These are phyloP conservation scores for Saussurea involucrata DNA, from an alignment of 129 eudicot genomes.

Conservation along the genomic window DNA sequence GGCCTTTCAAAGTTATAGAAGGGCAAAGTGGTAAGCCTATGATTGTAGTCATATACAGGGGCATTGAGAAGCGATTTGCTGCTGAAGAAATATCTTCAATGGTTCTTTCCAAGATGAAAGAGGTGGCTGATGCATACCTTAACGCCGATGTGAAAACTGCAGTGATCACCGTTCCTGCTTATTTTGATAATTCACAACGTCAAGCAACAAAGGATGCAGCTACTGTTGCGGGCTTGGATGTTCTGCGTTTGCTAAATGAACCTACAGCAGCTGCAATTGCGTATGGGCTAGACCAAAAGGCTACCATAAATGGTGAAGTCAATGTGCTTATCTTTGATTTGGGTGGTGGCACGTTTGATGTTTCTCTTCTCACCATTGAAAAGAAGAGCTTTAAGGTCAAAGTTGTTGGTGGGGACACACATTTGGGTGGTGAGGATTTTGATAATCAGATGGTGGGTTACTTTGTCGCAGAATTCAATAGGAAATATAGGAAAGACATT, in stretches of 20 bases:
- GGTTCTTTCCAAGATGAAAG: constrained; percentile 50
- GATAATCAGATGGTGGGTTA: constrained; percentile 8
- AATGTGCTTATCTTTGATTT: constrained; percentile 8
- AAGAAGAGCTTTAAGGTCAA: neutral
- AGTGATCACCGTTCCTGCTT: constrained; percentile 59
- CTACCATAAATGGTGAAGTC: too few relatives aligned
- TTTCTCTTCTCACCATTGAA: neutral
- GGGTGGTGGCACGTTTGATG: constrained; percentile 17
- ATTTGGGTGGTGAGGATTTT: constrained; percentile 15
- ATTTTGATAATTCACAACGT: too few relatives aligned
- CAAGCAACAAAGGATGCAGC: too few relatives aligned
- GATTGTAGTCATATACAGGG: constrained; percentile 41
- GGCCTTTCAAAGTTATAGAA: constrained; percentile 47
- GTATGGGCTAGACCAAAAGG: too few relatives aligned
- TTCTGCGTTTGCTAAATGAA: too few relatives aligned
- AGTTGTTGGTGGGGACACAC: constrained; percentile 13
- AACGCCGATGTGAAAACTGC: constrained; percentile 34
- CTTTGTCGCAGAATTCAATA: neutral
- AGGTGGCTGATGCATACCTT: constrained; percentile 41
- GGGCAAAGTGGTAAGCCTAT: constrained; percentile 51
- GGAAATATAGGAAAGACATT: too few relatives aligned
- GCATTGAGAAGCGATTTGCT: constrained; percentile 38
- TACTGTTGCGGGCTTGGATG: too few relatives aligned
- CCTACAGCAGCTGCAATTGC: too few relatives aligned
- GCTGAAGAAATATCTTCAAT: constrained; percentile 45